A percentile compares a stretch with the other conserved stretches of the same genome.
phyloP scores from a whole-genome alignment of 495 filamentous ascomycete genomes.

The Trypethelium eluteriae region DNA sequence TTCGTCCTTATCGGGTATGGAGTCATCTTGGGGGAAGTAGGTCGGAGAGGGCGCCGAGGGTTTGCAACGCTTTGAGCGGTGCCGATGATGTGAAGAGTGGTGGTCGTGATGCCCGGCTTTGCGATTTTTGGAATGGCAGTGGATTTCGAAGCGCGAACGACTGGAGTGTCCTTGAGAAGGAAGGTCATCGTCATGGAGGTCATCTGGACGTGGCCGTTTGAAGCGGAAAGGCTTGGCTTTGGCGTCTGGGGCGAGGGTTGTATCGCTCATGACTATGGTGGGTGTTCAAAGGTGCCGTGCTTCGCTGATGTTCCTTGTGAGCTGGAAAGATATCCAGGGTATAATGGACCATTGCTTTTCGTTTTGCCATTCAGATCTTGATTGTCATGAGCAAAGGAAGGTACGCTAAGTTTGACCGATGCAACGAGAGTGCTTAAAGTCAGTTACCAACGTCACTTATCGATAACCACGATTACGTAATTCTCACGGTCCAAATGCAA shows the following conservation, averaged over 20 bases:
- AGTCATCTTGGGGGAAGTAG: background rate
- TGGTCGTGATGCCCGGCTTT: background rate
- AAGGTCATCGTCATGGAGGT: slow-evolving; percentile 7
- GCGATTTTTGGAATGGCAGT: background rate
- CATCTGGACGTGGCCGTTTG: background rate
- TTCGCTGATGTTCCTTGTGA: too few species aligned
- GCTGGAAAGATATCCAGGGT: too few species aligned
- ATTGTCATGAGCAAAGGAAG: too few species aligned
- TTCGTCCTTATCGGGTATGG: slow-evolving; percentile 47
- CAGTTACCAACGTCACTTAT: too few species aligned
- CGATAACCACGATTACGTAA: too few species aligned
- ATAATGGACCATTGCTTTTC: too few species aligned
- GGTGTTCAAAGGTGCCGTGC: background rate
- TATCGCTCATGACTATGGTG: background rate
- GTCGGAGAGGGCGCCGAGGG: background rate
- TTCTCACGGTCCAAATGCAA: too few species aligned
- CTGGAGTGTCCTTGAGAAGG: background rate
- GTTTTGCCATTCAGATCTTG: too few species aligned
- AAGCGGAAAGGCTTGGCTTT: slow-evolving; percentile 10
- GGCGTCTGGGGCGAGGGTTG: background rate
- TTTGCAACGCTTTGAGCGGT: background rate
- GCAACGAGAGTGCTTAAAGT: too few species aligned
- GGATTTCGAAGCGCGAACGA: background rate
- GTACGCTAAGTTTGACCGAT: too few species aligned
- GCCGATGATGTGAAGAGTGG: background rate